Conservation (phyloP, 1,284 basidiomycete genomes). For the Fomes fomentarius region DNA sequence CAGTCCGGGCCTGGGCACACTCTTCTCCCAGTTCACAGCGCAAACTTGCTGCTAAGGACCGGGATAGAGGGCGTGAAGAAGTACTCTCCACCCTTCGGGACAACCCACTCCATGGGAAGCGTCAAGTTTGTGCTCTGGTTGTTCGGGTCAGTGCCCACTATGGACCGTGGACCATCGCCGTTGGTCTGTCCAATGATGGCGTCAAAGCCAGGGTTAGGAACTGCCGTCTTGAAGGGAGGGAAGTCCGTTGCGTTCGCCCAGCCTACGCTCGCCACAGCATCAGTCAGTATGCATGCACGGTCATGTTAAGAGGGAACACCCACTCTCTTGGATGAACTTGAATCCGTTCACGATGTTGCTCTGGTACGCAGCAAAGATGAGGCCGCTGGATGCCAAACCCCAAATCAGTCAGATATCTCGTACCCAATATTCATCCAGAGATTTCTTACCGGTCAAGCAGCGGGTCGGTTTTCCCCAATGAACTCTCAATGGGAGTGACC, state of each 20-base stretch:
- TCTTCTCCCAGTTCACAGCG: not conserved
- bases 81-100: conserved; percentile 45
- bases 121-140: conserved; percentile 31
- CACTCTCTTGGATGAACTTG: conserved; percentile 47
- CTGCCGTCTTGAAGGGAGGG: conserved; percentile 24
- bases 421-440: too few species aligned
- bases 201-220: conserved; percentile 35
- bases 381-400: too few species aligned
- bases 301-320: not conserved
- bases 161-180: conserved; percentile 31
- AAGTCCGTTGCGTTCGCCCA: conserved; percentile 39
- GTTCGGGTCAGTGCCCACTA: conserved; percentile 46
- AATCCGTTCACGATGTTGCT: conserved; percentile 49
- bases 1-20: too few species aligned
- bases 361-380: conserved; percentile 54
- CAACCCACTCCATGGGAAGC: conserved; percentile 34
- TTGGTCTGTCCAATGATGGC: conserved; percentile 48
- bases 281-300: not conserved
- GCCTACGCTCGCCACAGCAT: conserved; percentile 6
- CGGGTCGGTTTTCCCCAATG: too few species aligned
- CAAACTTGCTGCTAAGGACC: conserved; percentile 32
- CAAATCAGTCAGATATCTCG: too few species aligned
- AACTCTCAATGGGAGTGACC: conserved; percentile 41
- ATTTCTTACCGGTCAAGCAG: too few species aligned
- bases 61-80: conserved; percentile 47